Evolutionary conservation across 257 asterid genomes (phyloP), one percentile per base, ranked within the genome.

Genomic region (Thymus mandschuricus): DNA sequence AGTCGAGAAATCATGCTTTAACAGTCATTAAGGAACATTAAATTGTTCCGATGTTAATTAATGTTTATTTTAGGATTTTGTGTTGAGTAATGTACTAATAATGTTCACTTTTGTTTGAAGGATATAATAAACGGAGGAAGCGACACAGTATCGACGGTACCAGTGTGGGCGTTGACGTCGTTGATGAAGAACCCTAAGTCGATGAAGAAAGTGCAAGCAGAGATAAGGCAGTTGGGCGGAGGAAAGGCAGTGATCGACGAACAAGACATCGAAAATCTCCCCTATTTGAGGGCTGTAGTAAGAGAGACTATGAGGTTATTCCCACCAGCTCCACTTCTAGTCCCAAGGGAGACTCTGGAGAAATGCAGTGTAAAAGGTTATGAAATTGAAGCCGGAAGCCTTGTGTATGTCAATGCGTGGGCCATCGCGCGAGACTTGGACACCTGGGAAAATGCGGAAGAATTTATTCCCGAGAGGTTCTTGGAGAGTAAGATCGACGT

Each of bases 151-250:
- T 40, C 76, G 41, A 66, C 76, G 2, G 35, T 40, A n/a, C 0
- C 30, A 35, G 68, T 58, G n/a, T 81, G 86, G 86, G 79, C 66
- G 10, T n/a, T 81, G 83, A 63, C 83, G 2, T 70, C 48, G 15
- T 63, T 81, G 3, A 54, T 78, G 48, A 75, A 74, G 35, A 51
- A 68, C 3, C 81, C 78, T 8, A 10, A 0, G 10, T 56, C 27
- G 56, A 78, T 81, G 85, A 66, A 71, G 67, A 78, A 66, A 63
- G 76, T 50, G 7, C 80, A 78, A n/a, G 52, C 68, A 7, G 83
- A 81, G 45, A 40, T 75, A 13, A 58, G 83, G 29, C 21, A 72
- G 0, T 15, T 34, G 4, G 74, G 21, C 0, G 78, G 73, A 54
- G 52, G 59, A 2, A 80, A 59, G 27, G 79, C 60, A 2, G 0